Conservation (phyloP, 495 filamentous ascomycete species). For the Talaromyces liani region DNA sequence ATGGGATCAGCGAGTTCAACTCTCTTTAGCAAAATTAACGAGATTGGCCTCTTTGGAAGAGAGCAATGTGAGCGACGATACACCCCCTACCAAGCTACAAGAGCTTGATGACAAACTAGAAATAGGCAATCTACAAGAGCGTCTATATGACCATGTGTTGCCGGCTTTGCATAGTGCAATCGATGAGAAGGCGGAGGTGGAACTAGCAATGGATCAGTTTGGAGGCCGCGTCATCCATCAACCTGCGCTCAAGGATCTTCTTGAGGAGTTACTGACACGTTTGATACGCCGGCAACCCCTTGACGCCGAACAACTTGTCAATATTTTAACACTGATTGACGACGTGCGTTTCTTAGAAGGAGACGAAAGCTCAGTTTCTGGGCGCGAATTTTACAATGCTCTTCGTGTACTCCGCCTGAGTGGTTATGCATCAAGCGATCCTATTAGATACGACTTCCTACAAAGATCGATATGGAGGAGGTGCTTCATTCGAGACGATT, state of each 20-base stretch:
- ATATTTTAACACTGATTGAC: slow-evolving; percentile 73
- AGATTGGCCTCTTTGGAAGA: slow-evolving; percentile 51
- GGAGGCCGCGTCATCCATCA: slow-evolving; percentile 48
- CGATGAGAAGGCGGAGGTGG: slow-evolving; percentile 67
- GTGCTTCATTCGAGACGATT: slow-evolving; percentile 71
- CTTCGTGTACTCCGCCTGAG: slow-evolving; percentile 56
- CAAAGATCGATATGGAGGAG: slow-evolving; percentile 78
- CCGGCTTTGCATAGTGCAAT: slow-evolving; percentile 57
- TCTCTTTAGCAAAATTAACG: slow-evolving; percentile 81
- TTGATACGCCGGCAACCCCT: slow-evolving; percentile 63
- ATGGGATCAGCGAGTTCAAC: slow-evolving; percentile 84
- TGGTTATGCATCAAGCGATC: slow-evolving; percentile 37
- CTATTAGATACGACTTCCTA: slow-evolving; percentile 45
- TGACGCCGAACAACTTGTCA: slow-evolving; percentile 59
- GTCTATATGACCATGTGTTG: slow-evolving; percentile 52
- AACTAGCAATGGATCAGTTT: slow-evolving; percentile 65
- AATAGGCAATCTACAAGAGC: slow-evolving; percentile 66
- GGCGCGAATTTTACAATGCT: slow-evolving; percentile 62
- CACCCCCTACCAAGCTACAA: slow-evolving; percentile 26
- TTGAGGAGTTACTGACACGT: slow-evolving; percentile 55
- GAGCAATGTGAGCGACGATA: slow-evolving; percentile 15
- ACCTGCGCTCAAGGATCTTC: slow-evolving; percentile 54
- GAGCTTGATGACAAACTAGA: slow-evolving; percentile 53
- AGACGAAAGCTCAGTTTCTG: slow-evolving; percentile 28
- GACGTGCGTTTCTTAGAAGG: slow-evolving; percentile 16